phyloP scores from a whole-genome alignment of 495 filamentous ascomycete species.

The Pyrenula aspistea region DNA sequence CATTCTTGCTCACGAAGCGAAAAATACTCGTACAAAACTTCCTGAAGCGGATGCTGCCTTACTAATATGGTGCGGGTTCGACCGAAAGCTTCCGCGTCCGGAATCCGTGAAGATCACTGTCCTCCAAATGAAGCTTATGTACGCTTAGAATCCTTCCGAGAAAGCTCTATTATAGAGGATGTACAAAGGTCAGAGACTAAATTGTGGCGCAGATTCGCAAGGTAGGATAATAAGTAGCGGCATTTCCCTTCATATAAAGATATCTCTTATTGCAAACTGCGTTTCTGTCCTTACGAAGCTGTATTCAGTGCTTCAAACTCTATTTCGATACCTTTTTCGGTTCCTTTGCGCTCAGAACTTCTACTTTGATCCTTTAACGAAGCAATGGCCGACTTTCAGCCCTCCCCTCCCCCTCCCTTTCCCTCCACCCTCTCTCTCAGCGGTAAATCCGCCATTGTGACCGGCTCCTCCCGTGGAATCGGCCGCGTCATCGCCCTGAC shows the following conservation, averaged over 20 bases:
- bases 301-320: neutral
- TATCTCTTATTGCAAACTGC: neutral
- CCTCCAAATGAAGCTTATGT: too few relatives aligned
- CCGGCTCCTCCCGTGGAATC: constrained; percentile 41
- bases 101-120: too few relatives aligned
- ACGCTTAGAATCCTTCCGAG: too few relatives aligned
- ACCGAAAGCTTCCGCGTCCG: neutral
- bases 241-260: neutral
- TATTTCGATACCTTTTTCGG: neutral
- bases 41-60: neutral
- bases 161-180: neutral
- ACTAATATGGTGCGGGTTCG: neutral
- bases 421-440: constrained; percentile 10
- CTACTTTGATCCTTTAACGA: neutral
- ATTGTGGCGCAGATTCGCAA: neutral
- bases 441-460: constrained; percentile 33
- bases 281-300: neutral
- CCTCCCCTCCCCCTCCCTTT: neutral
- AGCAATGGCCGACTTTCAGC: neutral
- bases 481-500: constrained; percentile 44
- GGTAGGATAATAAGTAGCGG: too few relatives aligned
- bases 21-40: neutral
- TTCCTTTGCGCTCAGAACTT: neutral
- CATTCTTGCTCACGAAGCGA: too few relatives aligned
- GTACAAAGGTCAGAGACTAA: neutral